These are phyloP conservation scores for Teratosphaeria pseudoeucalypti DNA, from an alignment of 2,329 filamentous ascomycete genomes.

Conservation along the genomic window DNA sequence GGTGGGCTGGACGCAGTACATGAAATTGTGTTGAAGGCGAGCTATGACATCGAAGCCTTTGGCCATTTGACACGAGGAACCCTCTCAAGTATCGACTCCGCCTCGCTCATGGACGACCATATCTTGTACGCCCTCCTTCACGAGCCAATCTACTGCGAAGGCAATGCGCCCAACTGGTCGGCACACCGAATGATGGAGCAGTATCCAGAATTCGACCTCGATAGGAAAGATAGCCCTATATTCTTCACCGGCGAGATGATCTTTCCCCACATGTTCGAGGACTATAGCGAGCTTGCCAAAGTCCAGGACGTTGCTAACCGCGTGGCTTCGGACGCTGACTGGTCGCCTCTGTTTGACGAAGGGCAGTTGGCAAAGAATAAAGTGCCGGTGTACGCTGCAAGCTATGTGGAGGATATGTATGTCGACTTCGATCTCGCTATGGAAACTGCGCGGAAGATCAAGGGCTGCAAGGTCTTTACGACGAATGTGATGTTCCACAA, in stretches of 20 bases:
- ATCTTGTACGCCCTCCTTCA: slow-evolving; percentile 81
- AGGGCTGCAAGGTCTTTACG: slow-evolving; percentile 67
- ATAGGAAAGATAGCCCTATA: slow-evolving; percentile 42
- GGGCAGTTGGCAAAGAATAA: slow-evolving; percentile 63
- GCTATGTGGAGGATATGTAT: slow-evolving; percentile 84
- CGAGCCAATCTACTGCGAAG: slow-evolving; percentile 76
- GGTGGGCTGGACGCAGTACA: slow-evolving; percentile 70
- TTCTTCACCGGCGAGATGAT: slow-evolving; percentile 92
- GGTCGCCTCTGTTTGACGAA: slow-evolving; percentile 68
- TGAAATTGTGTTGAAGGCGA: slow-evolving; percentile 58
- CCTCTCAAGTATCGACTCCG: slow-evolving; percentile 56
- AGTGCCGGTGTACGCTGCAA: slow-evolving; percentile 77
- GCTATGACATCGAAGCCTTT: slow-evolving; percentile 63
- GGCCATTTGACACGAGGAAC: slow-evolving; percentile 65
- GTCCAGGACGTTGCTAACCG: slow-evolving; percentile 59
- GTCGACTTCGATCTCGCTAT: slow-evolving; percentile 67
- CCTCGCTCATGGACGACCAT: slow-evolving; percentile 60
- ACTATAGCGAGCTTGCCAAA: slow-evolving; percentile 62
- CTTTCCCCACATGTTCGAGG: slow-evolving; percentile 74
- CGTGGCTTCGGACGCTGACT: slow-evolving; percentile 57
- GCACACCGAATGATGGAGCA: slow-evolving; percentile 52
- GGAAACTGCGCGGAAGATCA: slow-evolving; percentile 64
- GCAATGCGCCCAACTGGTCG: slow-evolving; percentile 62
- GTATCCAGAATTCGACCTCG: slow-evolving; percentile 37
- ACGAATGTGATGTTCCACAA: slow-evolving; percentile 86